phyloP scores from a whole-genome alignment of 441 rosid species.

The Corymbia calophylla region DNA sequence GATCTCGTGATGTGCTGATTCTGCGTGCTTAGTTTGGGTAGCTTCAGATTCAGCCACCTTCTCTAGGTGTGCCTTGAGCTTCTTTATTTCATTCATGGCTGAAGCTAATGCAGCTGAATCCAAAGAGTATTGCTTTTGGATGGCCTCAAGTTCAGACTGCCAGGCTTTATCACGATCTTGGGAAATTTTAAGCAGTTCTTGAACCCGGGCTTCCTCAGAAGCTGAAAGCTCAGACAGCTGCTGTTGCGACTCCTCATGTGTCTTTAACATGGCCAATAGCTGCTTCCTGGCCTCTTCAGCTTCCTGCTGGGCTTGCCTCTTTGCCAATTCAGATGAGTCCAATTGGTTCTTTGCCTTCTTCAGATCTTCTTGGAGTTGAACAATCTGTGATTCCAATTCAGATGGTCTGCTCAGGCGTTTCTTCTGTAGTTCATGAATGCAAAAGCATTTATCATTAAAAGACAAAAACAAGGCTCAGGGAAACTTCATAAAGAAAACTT shows the following conservation, averaged over 20 bases:
- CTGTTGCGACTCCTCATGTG: conserved; percentile 54
- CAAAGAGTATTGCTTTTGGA: conserved; percentile 74
- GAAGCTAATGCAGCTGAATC: conserved; percentile 75
- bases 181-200: conserved; percentile 74
- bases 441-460: background rate
- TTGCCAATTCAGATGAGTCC: conserved; percentile 57
- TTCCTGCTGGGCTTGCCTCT: conserved; percentile 67
- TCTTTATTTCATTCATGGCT: conserved; percentile 81
- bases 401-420: conserved; percentile 55
- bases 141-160: conserved; percentile 95
- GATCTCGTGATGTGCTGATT: conserved; percentile 41
- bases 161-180: conserved; percentile 88
- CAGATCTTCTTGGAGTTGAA: conserved; percentile 83
- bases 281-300: conserved; percentile 71
- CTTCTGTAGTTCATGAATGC: conserved; percentile 31
- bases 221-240: conserved; percentile 70
- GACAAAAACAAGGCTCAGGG: background rate
- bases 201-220: conserved; percentile 71
- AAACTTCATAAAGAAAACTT: background rate
- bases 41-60: conserved; percentile 59
- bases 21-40: conserved; percentile 42
- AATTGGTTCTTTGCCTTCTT: conserved; percentile 77
- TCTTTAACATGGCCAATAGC: conserved; percentile 35
- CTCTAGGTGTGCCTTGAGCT: conserved; percentile 75
- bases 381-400: conserved; percentile 63